phyloP scores from a whole-genome alignment of 2,329 filamentous ascomycete species.

The Calycina marina region DNA sequence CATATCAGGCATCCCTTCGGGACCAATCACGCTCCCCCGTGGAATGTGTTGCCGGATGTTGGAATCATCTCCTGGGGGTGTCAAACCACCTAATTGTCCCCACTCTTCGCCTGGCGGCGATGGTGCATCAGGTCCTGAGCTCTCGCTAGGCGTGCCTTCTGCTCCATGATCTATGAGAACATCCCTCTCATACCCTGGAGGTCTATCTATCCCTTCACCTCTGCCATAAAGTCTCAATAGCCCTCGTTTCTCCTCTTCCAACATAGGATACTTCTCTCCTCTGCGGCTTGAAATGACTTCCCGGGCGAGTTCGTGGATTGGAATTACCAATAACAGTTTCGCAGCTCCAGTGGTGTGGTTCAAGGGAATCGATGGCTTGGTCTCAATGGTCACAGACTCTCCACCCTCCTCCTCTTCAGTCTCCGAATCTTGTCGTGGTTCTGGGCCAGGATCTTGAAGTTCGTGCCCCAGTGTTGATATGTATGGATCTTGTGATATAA shows the following conservation, averaged over 20 bases:
- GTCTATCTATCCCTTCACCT: constrained; percentile 56
- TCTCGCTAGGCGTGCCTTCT: constrained; percentile 31
- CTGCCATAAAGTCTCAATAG: constrained; percentile 62
- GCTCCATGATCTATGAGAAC: constrained; percentile 25
- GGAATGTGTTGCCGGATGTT: constrained; percentile 4
- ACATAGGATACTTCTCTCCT: constrained; percentile 59
- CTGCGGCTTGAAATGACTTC: constrained; percentile 32
- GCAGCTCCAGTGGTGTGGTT: constrained; percentile 89
- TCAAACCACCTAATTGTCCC: constrained; percentile 37
- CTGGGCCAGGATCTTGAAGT: background rate
- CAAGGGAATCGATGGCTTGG: constrained; percentile 57
- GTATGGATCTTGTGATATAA: too few relatives aligned
- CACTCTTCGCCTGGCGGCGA: constrained; percentile 39
- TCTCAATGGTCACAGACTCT: constrained; percentile 34
- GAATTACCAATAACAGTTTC: constrained; percentile 58
- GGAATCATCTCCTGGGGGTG: constrained; percentile 11
- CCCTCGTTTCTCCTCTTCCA: constrained; percentile 59
- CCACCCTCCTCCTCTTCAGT: constrained; percentile 29
- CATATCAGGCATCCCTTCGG: constrained; percentile 39
- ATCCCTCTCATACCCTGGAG: constrained; percentile 27
- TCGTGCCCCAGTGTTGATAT: too few relatives aligned
- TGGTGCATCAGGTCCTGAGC: constrained; percentile 34
- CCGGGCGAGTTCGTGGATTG: constrained; percentile 44
- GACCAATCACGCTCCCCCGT: constrained; percentile 16
- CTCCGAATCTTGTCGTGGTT: constrained; percentile 29